phyloP scores from a whole-genome alignment of 306 rosid species.

The Oemleria cerasiformis region DNA sequence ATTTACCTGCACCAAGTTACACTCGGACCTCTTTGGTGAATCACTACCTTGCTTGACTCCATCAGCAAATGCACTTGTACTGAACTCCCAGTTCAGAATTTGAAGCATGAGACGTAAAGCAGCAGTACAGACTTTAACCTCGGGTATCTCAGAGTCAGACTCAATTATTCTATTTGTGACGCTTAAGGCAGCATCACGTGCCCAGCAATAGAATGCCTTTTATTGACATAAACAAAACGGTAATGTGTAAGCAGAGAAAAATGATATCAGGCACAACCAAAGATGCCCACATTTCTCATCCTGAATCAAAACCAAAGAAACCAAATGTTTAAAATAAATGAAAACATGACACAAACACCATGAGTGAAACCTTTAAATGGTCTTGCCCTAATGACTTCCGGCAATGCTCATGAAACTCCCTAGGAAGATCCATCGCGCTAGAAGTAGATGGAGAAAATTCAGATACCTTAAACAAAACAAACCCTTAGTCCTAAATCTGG shows the following conservation, averaged over 20 bases:
- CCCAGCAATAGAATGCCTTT: slow-evolving; percentile 81
- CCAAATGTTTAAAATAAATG: neutral
- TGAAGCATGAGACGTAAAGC: slow-evolving; percentile 89
- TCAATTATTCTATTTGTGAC: slow-evolving; percentile 74
- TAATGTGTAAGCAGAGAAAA: slow-evolving; percentile 3
- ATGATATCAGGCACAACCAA: slow-evolving; percentile 13
- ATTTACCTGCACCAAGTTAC: slow-evolving; percentile 79
- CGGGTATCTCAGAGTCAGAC: slow-evolving; percentile 65
- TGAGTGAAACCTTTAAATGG: slow-evolving; percentile 62
- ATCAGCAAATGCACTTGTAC: slow-evolving; percentile 48
- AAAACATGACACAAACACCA: slow-evolving; percentile 3
- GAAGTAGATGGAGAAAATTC: slow-evolving; percentile 97
- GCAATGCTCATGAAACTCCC: slow-evolving; percentile 97
- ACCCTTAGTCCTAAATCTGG: slow-evolving; percentile 13
- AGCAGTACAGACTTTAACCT: slow-evolving; percentile 81
- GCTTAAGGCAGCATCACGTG: slow-evolving; percentile 79
- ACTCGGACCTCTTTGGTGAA: slow-evolving; percentile 68
- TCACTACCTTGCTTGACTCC: slow-evolving; percentile 65
- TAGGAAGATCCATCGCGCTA: slow-evolving; percentile 92
- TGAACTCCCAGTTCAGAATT: slow-evolving; percentile 94
- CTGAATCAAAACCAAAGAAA: slow-evolving; percentile 18
- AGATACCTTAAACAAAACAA: slow-evolving; percentile 54
- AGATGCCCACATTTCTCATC: slow-evolving; percentile 10
- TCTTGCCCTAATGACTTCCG: slow-evolving; percentile 73
- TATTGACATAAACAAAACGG: slow-evolving; percentile 12